Percentiles rank a stretch among this genome's conserved stretches.
phyloP scores from a whole-genome alignment of 2,329 filamentous ascomycete genomes.

The Diaporthe ampelina region DNA sequence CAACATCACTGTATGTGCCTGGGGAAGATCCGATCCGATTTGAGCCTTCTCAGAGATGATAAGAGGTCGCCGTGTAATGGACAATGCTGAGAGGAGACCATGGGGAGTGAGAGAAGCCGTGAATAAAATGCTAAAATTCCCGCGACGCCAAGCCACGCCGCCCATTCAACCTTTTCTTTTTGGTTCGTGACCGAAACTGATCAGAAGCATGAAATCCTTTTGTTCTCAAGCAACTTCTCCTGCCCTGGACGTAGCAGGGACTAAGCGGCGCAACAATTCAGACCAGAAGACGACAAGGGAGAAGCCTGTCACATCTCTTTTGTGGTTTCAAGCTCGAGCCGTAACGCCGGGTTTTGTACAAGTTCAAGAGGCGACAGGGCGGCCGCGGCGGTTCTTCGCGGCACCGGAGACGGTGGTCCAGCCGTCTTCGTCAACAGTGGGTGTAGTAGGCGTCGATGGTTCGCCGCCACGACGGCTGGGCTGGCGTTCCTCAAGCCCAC shows the following conservation, averaged over 20 bases:
- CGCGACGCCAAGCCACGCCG: conserved; percentile 41
- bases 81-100: conserved; percentile 32
- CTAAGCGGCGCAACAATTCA: conserved; percentile 28
- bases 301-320: conserved; percentile 12
- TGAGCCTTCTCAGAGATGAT: conserved; percentile 17
- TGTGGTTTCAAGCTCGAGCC: conserved; percentile 20
- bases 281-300: conserved; percentile 29
- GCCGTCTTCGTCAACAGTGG: conserved; percentile 69
- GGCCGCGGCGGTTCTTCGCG: conserved; percentile 56
- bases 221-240: conserved; percentile 30
- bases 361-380: conserved; percentile 40
- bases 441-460: conserved; percentile 49
- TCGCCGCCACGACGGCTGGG: conserved; percentile 49
- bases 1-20: conserved; percentile 36
- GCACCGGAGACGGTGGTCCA: conserved; percentile 70
- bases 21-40: conserved; percentile 18
- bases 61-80: conserved; percentile 18
- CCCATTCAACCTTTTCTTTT: conserved; percentile 34
- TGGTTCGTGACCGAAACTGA: conserved; percentile 34
- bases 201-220: conserved; percentile 36
- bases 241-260: conserved; percentile 3
- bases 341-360: conserved; percentile 38
- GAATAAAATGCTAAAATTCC: conserved; percentile 37
- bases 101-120: conserved; percentile 28
- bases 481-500: conserved; percentile 48